Evolutionary conservation across 2,329 filamentous ascomycete species (phyloP), one percentile per base, ranked within the genome.

Genomic region (Pestalotiopsis sp.): DNA sequence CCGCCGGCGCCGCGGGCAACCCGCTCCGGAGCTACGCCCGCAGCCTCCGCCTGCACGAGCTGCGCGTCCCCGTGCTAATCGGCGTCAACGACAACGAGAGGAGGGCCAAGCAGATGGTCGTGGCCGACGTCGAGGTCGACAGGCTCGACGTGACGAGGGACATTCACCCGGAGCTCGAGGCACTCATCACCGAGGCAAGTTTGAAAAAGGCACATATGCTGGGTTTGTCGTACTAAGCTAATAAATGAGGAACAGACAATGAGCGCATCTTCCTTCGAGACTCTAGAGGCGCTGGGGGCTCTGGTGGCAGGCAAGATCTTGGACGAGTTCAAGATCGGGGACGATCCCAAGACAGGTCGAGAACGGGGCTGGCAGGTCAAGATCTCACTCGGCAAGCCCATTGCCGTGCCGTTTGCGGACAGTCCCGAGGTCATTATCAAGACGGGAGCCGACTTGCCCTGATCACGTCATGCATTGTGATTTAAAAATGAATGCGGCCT

Each of bases 1-100:
- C 75, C 49, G 76, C 75, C 45, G 69, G 60, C 56, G 45, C 14
- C n/a, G 45, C 31, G 7, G 31, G 45, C 45, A 77, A 76, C 69
- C 77, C 74, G 7, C 68, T 76, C 20, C 70, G 72, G 61, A 74
- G 77, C 73, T 73, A 75, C 73, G 70, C 76, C 68, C 77, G 75
- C 12, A 74, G 78, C 52, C 76, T 92, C 60, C 82, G 83, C 49
- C 77, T 93, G 9, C 84, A 85, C 61, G 84, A 86, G 23, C 77
- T 94, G 65, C 85, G 84, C 49, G 84, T 93, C 11, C 90, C 92
- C 31, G 90, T 89, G 40, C 78, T 95, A 64, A 88, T 95, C 61
- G 92, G 92, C 0, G 87, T 95, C 36, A 94, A 95, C 74, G 78
- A 82, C 25, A 92, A 94, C 74, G 92, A 95, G 83, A 83, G 92